Conservation (phyloP, 768 basidiomycete species). For the Tylopilus subfusipes region DNA sequence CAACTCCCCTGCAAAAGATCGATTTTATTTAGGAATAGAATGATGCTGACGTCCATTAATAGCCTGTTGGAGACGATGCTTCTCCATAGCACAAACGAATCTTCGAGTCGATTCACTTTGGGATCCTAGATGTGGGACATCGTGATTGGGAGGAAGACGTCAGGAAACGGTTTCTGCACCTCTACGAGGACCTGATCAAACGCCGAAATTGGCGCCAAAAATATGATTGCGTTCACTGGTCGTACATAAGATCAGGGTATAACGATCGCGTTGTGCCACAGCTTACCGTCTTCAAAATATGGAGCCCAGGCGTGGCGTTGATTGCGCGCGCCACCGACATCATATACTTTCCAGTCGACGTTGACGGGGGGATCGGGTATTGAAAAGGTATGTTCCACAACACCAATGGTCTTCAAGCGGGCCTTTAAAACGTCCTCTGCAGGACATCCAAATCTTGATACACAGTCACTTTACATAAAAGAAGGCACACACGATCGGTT, state of each 20-base stretch:
- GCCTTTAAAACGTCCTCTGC: conserved; percentile 53
- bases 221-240: conserved; percentile 82
- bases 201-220: conserved; percentile 82
- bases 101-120: conserved; percentile 72
- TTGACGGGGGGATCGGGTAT: conserved; percentile 56
- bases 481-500: conserved; percentile 55
- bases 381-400: conserved; percentile 73
- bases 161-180: conserved; percentile 37
- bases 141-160: conserved; percentile 4
- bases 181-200: conserved; percentile 83
- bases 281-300: conserved; percentile 77
- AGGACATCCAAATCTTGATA: neutral
- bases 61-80: conserved; percentile 69
- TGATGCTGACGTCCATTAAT: conserved; percentile 69
- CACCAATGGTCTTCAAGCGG: conserved; percentile 77
- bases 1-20: conserved; percentile 64
- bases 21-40: conserved; percentile 80
- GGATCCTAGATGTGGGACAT: conserved; percentile 48
- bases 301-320: conserved; percentile 87
- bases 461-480: neutral
- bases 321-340: conserved; percentile 78
- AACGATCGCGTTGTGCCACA: neutral
- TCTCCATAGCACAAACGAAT: conserved; percentile 75
- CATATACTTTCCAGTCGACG: conserved; percentile 79
- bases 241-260: neutral